Percentiles rank a stretch among this genome's conserved stretches.
These are phyloP conservation scores for Aspergillus mulundensis DNA, from an alignment of 495 filamentous ascomycete genomes.

Conservation along the genomic window DNA sequence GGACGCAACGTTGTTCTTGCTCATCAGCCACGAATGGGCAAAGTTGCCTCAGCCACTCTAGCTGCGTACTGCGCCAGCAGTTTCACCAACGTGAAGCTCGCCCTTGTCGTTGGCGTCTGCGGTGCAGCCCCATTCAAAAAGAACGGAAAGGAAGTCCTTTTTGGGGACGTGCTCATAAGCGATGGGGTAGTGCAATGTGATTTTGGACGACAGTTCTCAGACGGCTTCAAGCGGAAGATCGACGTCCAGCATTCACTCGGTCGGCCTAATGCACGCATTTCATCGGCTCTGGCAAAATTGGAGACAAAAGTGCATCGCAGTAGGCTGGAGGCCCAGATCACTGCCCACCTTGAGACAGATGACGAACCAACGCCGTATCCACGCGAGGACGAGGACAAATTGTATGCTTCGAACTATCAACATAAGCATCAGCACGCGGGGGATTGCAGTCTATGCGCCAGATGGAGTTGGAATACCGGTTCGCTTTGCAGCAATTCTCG, in stretches of 20 bases:
- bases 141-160: constrained; percentile 18
- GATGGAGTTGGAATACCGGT: neutral
- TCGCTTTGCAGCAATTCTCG: neutral
- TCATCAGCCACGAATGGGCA: constrained; percentile 21
- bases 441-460: neutral
- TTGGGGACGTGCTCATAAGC: constrained; percentile 45
- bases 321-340: neutral
- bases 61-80: constrained; percentile 17
- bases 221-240: constrained; percentile 21
- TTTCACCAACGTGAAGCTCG: constrained; percentile 21
- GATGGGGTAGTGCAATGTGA: constrained; percentile 32
- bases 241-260: constrained; percentile 21
- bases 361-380: no score
- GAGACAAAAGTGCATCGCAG: neutral
- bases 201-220: constrained; percentile 23
- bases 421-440: neutral
- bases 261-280: constrained; percentile 12
- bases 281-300: neutral
- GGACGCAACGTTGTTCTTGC: constrained; percentile 23
- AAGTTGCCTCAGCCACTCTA: constrained; percentile 13
- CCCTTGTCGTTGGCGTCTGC: constrained; percentile 28
- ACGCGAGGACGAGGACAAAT: neutral
- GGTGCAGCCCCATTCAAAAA: constrained; percentile 21
- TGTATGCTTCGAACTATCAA: neutral
- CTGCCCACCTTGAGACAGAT: no score